These are phyloP conservation scores for Annona cherimola DNA, from an alignment of 164 flowering plant genomes.

Conservation along the genomic window DNA sequence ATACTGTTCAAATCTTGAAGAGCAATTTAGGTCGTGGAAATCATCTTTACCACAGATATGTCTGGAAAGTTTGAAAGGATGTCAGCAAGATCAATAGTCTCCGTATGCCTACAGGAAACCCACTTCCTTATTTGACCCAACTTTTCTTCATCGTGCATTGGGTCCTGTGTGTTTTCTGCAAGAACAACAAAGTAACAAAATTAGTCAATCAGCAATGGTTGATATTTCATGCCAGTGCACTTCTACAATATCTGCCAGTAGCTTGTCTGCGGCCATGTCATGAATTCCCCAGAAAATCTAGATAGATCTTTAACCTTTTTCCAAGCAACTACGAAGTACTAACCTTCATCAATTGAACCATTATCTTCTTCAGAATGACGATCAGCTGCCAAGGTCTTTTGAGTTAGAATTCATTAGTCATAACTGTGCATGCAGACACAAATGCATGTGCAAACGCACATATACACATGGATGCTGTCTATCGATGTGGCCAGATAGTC, in stretches of 20 bases:
- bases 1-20: neutral
- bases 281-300: no score
- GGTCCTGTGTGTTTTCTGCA: constrained; percentile 80
- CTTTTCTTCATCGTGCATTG: constrained; percentile 63
- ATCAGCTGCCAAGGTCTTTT: constrained; percentile 34
- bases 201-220: neutral
- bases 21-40: neutral
- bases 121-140: constrained; percentile 62
- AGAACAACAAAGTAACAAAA: neutral
- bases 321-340: neutral
- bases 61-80: constrained; percentile 80
- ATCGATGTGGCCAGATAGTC: no score
- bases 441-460: no score
- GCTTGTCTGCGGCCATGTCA: no score
- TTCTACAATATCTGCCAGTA: neutral
- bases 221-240: neutral
- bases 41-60: constrained; percentile 58
- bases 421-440: no score
- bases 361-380: constrained; percentile 26
- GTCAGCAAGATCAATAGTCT: constrained; percentile 59
- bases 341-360: constrained; percentile 51
- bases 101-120: constrained; percentile 51
- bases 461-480: no score
- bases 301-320: neutral
- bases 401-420: neutral